A percentile compares a stretch with the other conserved stretches of the same genome.
Evolutionary conservation across 768 basidiomycete species (phyloP).

Genomic region (Russula vinacea): DNA sequence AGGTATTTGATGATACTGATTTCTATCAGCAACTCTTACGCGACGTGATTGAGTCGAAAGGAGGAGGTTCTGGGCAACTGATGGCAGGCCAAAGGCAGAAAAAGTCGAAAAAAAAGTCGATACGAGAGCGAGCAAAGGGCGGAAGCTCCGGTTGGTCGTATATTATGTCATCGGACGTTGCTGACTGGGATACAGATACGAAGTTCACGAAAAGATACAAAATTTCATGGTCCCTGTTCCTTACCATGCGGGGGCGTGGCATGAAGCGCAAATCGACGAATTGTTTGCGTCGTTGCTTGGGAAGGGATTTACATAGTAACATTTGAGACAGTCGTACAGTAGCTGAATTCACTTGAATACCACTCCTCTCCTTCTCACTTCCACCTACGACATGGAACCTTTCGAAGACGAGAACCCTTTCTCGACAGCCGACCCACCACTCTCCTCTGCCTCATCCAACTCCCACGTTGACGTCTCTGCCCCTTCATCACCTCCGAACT

Average conservation of each 20-base stretch:
- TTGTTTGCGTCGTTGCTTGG: conserved; percentile 87
- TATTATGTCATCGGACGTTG: not conserved
- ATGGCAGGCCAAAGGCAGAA: conserved; percentile 59
- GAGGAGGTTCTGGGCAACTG: conserved; percentile 42
- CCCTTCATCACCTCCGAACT: conserved; percentile 51
- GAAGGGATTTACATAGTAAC: conserved; percentile 42
- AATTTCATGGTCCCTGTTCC: conserved; percentile 95
- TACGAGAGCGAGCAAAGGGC: conserved; percentile 91
- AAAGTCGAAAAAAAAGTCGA: conserved; percentile 76
- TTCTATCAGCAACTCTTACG: conserved; percentile 91
- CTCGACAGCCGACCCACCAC: conserved; percentile 37
- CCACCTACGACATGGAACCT: conserved; percentile 34
- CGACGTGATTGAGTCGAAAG: conserved; percentile 79
- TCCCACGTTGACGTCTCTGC: conserved; percentile 55
- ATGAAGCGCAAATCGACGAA: conserved; percentile 95
- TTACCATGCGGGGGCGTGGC: conserved; percentile 63
- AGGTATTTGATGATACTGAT: conserved; percentile 84
- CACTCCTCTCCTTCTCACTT: not conserved
- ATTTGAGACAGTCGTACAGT: not conserved
- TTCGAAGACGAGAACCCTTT: conserved; percentile 47
- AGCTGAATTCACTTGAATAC: not conserved
- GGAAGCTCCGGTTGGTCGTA: conserved; percentile 71
- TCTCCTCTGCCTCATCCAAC: conserved; percentile 51
- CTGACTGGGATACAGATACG: conserved; percentile 54
- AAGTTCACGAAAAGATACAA: conserved; percentile 93